Evolutionary conservation across 2,329 filamentous ascomycete species (phyloP), one percentile per base, ranked within the genome.

Genomic region (Cercospora beticola): DNA sequence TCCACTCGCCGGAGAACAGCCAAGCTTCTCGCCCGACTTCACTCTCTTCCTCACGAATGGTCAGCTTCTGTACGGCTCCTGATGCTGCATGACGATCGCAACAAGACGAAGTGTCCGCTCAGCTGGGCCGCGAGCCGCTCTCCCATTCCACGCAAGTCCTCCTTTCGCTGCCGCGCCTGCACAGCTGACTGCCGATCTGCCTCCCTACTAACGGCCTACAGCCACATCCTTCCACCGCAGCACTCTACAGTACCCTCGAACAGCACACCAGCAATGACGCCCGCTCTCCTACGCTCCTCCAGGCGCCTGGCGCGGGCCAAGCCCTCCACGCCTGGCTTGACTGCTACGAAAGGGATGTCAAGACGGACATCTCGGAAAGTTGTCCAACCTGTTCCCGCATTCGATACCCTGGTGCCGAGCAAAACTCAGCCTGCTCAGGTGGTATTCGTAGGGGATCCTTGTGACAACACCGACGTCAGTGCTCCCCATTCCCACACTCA

Each of bases 391-490:
- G 59, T 18, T 62, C 30, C 36, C 60, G 60, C 60, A 9, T 18
- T 52, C 33, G 40, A 52, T 28, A 31, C 40, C 60, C 40, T 28
- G 60, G 40, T 28, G 33, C 31, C 28, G 31, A 59, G 60, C 36
- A 26, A 30, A 31, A 62, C 60, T 31, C 40, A 52, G 60, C 60
- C 56, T 59, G 56, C 56, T 36, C 26, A 59, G 56, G 26, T 62
- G 60, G 18, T 62, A 18, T 46, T 36, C 52, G 9, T 40, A 57
- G 60, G 62, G 30, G 18, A 65, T 58, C 62, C 62, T 59, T 58
- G 52, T 65, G 62, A 65, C 31, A n/a, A 30, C 30, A 31, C 62
- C 30, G 62, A 65, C 62, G 62, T 65, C 62, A 65, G 31, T 65
- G 62, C 62, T 21, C 16, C 8, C 5, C 56, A 33, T 33, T 59